These are phyloP conservation scores for Xylaria grammica DNA, from an alignment of 495 filamentous ascomycete species.

Conservation along the genomic window DNA sequence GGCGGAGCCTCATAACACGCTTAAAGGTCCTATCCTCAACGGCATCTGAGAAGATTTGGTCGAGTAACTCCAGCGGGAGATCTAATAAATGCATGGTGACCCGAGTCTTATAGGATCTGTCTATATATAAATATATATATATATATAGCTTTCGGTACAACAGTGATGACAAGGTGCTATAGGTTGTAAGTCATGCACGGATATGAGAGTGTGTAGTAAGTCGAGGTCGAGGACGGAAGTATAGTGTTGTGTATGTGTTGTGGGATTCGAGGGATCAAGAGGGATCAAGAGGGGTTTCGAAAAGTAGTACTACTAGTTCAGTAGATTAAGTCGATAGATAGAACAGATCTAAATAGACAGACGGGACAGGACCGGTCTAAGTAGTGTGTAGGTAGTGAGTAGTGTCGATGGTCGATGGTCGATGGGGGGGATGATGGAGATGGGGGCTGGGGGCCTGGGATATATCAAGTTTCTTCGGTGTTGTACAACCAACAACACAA, in stretches of 20 bases:
- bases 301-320: too few relatives aligned
- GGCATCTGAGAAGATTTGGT: constrained; percentile 24
- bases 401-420: too few relatives aligned
- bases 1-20: constrained; percentile 27
- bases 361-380: not conserved
- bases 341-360: constrained; percentile 5
- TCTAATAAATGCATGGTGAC: constrained; percentile 18
- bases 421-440: not conserved
- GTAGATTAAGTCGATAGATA: not conserved
- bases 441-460: not conserved
- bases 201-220: constrained; percentile 13
- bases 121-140: too few relatives aligned
- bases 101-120: not conserved
- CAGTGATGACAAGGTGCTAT: not conserved
- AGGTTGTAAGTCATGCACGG: constrained; percentile 11
- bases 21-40: constrained; percentile 25
- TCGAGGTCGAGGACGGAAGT: constrained; percentile 4
- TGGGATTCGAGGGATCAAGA: not conserved
- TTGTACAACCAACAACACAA: not conserved
- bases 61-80: constrained; percentile 22
- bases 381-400: not conserved
- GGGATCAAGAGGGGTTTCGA: not conserved
- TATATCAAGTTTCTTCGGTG: constrained; percentile 17
- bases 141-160: constrained; percentile 4
- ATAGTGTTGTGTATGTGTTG: too few relatives aligned